Base-by-base conservation (phyloP, 2,329 filamentous ascomycete genomes). In the Ilyonectria robusta region DNA sequence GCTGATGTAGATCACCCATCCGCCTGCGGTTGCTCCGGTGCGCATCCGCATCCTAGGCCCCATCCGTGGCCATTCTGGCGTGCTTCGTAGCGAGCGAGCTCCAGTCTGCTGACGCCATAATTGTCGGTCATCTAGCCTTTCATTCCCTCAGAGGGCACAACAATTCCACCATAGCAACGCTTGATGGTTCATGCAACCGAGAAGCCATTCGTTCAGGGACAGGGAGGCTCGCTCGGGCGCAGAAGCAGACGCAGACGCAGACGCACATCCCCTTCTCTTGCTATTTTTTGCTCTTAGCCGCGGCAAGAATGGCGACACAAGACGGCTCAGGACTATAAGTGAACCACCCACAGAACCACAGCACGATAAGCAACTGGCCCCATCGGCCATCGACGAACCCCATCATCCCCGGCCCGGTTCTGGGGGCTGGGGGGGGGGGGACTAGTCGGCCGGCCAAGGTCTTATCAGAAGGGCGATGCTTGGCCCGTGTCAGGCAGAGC, bases 51-150 rank as follows among this genome's bases (percentile, higher is more conserved):
- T 53, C n/a, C 31, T 53, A 9, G 29, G 19, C 50, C 53, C 29
- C 21, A 26, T 44, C 4, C 7, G 51, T 42, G 40, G n/a, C 6
- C 37, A 23, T 42, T 65, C 58, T 58, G 57, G 58, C 63, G 58
- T 66, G 63, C 63, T 65, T 40, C 44, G 67, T 73, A 61, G 63
- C 70, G 72, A 73, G 69, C 61, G 62, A 64, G 44, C 26, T 56
- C 67, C 55, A 31, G 33, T 59, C 58, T 58, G 62, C 70, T 74
- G 69, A 75, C 72, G 72, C 67, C 71, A 75, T 73, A 72, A 31
- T 48, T 66, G 35, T 7, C 33, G 40, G 40, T 1, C 15, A 42
- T 42, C 15, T n/a, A 42, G n/a, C 40, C 40, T 42, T 42, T 17
- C 37, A 47, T 62, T 56, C 35, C 55, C 61, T 56, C 64, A 69